Base-by-base conservation (phyloP, 2,329 filamentous ascomycete genomes). In the Epicoccum sorghinum region DNA sequence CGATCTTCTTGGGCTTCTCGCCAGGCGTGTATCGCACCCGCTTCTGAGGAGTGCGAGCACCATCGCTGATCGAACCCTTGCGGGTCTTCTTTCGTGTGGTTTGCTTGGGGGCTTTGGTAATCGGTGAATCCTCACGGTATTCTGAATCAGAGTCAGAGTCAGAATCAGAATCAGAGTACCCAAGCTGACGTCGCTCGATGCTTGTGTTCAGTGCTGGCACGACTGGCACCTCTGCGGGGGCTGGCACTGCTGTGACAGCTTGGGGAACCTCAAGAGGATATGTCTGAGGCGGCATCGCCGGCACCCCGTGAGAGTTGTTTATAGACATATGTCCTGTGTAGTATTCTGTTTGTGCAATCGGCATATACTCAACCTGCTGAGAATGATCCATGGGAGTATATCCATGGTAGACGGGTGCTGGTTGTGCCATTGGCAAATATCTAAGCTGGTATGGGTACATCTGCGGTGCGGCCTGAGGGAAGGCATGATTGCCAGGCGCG, bases 1-100 rank as follows among this genome's bases (percentile, higher is more conserved):
- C 55, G 14, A 62, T 60, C 5, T 59, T 62, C 57, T 69, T 59
- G 1, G 74, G 73, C 55, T 68, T 69, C 47, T 75, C 67, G 7
- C 65, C 65, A 23, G 55, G 43, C 2, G 24, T 39, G 8, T 60
- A 56, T 18, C 47, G 47, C 7, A 42, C 42, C 14, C 37, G 52
- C 23, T 40, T 36, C 18, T 18, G 18, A 18, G 18, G 18, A 18
- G 18, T 18, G 41, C 37, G 7, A 41, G 41, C 32, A 35, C 24
- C 7, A 18, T 39, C 4, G 45, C 22, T 4, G 46, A 25, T 29
- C 27, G 47, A 46, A 13, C 24, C 38, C 13, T 46, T 46, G 24
- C 52, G 41, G n/a, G 14, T 12, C 22, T 43, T 33, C 10, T 42
- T 41, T 5, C 32, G 18, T 4, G 13, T 14, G 7, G 25, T 25